Evolutionary conservation across 345 rosid species (phyloP), one percentile per base, ranked within the genome.

Genomic region (Populus alba): DNA sequence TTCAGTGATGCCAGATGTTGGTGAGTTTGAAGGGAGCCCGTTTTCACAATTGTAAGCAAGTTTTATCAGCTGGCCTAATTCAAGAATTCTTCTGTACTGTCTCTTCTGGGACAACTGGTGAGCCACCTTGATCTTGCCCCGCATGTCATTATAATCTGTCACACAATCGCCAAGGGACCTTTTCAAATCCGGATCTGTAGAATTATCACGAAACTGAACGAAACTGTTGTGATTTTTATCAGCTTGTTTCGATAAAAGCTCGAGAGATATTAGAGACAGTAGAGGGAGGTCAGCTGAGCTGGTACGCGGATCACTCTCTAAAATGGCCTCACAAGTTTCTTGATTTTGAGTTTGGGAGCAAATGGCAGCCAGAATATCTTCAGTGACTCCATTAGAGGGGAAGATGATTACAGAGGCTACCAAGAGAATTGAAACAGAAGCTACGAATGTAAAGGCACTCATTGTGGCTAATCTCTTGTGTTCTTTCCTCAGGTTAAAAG

Each of bases 311-410:
- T 82, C 82, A 20, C 72, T 25, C 59, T 13, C 43, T n/a, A 79
- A 73, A 9, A 72, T 70, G 5, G 38, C 35, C 18, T 71, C 70
- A 6, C 80, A 82, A 49, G 74, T 71, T 33, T 82, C 82, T 67
- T 82, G 79, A 73, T 72, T 71, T 65, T 75, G 70, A 15, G 85
- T 82, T 66, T 70, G 73, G 18, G 79, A 71, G 72, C 85, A 79
- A 67, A 82, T 76, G 18, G 69, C 62, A 63, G 82, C 66, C 23
- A 78, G 20, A 37, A 73, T 69, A 38, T 71, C 53, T 7, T 47
- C 70, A 4, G 85, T 13, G 57, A 79, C 66, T 20, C 79, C 85
- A 66, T 35, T 0, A 45, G 74, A 66, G 25, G n/a, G 55, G 35
- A 10, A 18, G 23, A 75, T 35, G 71, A 66, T 15, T 38, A 53